A percentile compares a stretch with the other conserved stretches of the same genome.
phyloP scores from a whole-genome alignment of 345 rosid species.

The Iberis pinnata region DNA sequence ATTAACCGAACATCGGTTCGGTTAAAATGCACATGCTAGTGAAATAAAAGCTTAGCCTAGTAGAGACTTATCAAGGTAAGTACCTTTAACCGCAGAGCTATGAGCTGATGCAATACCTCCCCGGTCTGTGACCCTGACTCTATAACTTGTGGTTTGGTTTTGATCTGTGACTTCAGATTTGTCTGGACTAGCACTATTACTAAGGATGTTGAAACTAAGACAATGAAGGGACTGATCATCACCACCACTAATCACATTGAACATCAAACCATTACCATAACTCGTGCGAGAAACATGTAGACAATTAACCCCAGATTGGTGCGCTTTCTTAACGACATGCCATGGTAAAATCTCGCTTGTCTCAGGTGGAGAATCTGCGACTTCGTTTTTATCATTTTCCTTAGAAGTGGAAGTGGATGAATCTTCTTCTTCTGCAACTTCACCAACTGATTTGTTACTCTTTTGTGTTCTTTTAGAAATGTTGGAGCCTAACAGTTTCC shows the following conservation, averaged over 20 bases:
- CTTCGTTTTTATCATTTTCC: conserved; percentile 27
- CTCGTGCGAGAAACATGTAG: conserved; percentile 53
- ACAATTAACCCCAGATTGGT: conserved; percentile 89
- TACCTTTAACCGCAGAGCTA: conserved; percentile 87
- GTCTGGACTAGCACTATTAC: not conserved
- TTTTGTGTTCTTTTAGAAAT: conserved; percentile 26
- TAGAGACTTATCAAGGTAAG: conserved; percentile 2
- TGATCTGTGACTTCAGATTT: conserved; percentile 26
- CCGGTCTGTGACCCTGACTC: conserved; percentile 38
- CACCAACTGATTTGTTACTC: conserved; percentile 12
- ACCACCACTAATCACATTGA: conserved; percentile 68
- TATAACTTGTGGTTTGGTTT: conserved; percentile 32
- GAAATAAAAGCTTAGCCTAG: too few species aligned
- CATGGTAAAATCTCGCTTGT: conserved; percentile 54
- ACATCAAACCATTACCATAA: conserved; percentile 33
- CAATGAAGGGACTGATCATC: conserved; percentile 89
- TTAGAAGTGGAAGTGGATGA: conserved; percentile 20
- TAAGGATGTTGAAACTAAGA: conserved; percentile 37
- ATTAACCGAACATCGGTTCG: too few species aligned
- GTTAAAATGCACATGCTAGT: too few species aligned
- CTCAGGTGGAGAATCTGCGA: conserved; percentile 33
- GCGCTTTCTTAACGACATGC: conserved; percentile 45
- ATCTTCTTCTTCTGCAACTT: conserved; percentile 24
- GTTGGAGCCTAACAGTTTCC: conserved; percentile 45
- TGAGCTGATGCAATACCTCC: conserved; percentile 61